Base-by-base conservation (phyloP, 2,329 filamentous ascomycete genomes). In the Arthrobotrys sphaeroides region DNA sequence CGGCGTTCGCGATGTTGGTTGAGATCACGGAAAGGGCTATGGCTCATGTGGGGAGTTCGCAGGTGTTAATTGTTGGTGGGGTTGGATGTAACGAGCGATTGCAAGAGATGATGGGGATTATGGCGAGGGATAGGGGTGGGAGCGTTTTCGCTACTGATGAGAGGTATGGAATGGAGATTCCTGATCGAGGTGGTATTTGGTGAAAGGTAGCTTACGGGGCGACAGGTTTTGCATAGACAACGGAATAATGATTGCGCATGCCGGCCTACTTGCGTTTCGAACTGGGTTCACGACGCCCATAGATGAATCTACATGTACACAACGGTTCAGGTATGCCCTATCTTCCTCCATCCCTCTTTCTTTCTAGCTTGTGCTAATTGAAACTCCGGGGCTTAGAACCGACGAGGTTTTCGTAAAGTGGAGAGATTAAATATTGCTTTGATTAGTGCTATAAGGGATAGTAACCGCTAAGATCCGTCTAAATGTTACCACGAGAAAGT, bases 171-270 rank as follows among this genome's bases (percentile, higher is more conserved):
- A 12, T 59, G 22, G 10, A 33, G 18, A 10, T 53, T 36, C n/a
- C n/a, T 26, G n/a, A 10, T 45, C 9, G 33, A 16, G 1, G n/a
- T 12, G 36, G 3, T 33, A 22, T 38, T 13, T 51, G 9, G 6
- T 61, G 13, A n/a, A 10, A 16, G 20, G 16, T 47, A 13, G 7
- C 33, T 28, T 28, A 51, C 28, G 9, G 12, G 20, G 2, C 18
- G 26, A 45, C 26, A 72, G 67, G 49, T 99, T 97, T 82, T 99
- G 95, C 82, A 99, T 99, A 79, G 95, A 99, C 83, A 99, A 99
- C 80, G 95, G 95, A 55, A 98, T 99, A 81, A 99, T 99, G 95
- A 99, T 99, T 84, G 95, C 95, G 0, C 94, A 99, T 82, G 95
- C 95, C 1, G 95, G 95, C 1, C 83, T 99, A 79, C 82, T 97